Conservation (phyloP, 2,329 filamentous ascomycete species). For the Sclerotinia subarctica region DNA sequence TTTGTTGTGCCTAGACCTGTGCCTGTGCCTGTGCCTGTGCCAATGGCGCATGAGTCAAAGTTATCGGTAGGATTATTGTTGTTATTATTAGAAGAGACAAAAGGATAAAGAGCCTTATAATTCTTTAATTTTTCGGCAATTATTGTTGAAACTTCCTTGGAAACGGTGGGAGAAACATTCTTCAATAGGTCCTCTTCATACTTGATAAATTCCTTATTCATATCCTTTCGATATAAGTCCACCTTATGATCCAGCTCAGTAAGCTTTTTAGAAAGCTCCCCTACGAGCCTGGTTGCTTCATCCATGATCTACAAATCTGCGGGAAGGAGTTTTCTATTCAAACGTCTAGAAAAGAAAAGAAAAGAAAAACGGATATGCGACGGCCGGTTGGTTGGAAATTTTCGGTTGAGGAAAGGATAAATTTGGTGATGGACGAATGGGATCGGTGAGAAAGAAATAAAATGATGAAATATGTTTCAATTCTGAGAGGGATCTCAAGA, state of each 20-base stretch:
- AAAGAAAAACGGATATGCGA: neutral
- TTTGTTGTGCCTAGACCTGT: neutral
- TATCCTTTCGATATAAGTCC: conserved; percentile 53
- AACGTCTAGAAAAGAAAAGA: neutral
- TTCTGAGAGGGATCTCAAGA: too few relatives aligned
- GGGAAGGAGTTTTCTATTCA: neutral
- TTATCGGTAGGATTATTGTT: conserved; percentile 14
- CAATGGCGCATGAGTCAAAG: conserved; percentile 29
- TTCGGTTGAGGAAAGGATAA: neutral
- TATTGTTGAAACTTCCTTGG: conserved; percentile 47
- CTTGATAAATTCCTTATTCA: conserved; percentile 55
- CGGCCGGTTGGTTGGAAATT: neutral
- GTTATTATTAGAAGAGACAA: neutral
- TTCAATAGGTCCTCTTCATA: conserved; percentile 52
- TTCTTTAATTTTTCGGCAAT: conserved; percentile 35
- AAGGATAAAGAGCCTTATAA: conserved; percentile 32
- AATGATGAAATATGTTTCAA: neutral
- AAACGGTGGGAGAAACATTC: conserved; percentile 47
- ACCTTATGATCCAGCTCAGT: conserved; percentile 56
- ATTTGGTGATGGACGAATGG: neutral
- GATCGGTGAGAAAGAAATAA: too few relatives aligned
- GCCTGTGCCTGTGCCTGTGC: neutral
- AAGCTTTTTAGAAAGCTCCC: conserved; percentile 39
- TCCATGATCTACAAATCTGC: conserved; percentile 41
- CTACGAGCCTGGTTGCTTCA: conserved; percentile 47